phyloP scores from a whole-genome alignment of 768 basidiomycete genomes.

The Termitomyces sp. region DNA sequence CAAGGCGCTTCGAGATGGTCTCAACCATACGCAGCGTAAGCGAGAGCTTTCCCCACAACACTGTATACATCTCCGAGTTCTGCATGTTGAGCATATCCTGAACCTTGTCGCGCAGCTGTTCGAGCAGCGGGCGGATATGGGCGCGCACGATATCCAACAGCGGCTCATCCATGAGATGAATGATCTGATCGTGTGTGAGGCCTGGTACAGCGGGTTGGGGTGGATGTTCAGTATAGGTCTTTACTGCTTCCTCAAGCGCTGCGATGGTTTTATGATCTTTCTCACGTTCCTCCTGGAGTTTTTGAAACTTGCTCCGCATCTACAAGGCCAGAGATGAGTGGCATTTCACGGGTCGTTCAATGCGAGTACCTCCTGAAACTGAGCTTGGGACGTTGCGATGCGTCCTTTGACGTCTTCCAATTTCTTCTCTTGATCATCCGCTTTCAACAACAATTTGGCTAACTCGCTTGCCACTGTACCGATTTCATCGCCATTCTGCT shows the following conservation, averaged over 20 bases:
- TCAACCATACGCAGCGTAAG: slow-evolving; percentile 16
- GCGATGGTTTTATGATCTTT: slow-evolving; percentile 16
- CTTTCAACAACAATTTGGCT: slow-evolving; percentile 12
- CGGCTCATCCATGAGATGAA: slow-evolving; percentile 20
- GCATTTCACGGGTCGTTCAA: no score
- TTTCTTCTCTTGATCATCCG: slow-evolving; percentile 6
- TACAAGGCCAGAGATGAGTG: not conserved
- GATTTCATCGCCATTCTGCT: slow-evolving; percentile 16
- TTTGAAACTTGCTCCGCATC: slow-evolving; percentile 18
- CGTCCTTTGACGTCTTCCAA: not conserved
- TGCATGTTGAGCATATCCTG: slow-evolving; percentile 17
- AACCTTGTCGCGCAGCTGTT: slow-evolving; percentile 16
- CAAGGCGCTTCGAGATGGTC: slow-evolving; percentile 12
- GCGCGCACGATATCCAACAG: slow-evolving; percentile 19
- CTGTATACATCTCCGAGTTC: slow-evolving; percentile 19
- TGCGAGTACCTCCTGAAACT: slow-evolving; percentile 12
- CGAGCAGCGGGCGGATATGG: slow-evolving; percentile 18
- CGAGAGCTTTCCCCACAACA: slow-evolving; percentile 20
- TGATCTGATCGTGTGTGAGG: slow-evolving; percentile 18
- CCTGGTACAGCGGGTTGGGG: slow-evolving; percentile 13
- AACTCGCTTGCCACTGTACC: slow-evolving; percentile 16
- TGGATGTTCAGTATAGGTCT: slow-evolving; percentile 15
- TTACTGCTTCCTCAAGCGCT: slow-evolving; percentile 21
- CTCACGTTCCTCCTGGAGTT: slow-evolving; percentile 9
- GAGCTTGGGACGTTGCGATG: slow-evolving; percentile 6